Evolutionary conservation across 768 basidiomycete genomes (phyloP).

Genomic region (Tephrocybe sp.): DNA sequence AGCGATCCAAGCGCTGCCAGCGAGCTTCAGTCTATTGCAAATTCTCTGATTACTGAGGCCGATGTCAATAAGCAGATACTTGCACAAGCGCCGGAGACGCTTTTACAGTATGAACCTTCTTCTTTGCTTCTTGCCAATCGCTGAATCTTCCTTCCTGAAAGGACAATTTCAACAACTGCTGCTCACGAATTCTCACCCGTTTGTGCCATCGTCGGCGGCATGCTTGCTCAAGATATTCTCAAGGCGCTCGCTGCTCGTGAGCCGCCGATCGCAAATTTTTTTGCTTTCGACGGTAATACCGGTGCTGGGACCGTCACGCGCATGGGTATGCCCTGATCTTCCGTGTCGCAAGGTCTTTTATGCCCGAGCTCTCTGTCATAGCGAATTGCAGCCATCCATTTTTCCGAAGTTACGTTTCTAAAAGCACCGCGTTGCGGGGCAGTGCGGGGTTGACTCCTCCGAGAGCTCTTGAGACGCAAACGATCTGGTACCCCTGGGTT

Average conservation of each 20-base stretch:
- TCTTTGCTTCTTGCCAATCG: conserved; percentile 6
- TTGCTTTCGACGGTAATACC: conserved; percentile 82
- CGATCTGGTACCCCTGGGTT: no score
- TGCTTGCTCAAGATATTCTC: conserved; percentile 93
- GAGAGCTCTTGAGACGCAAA: no score
- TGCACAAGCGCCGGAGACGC: conserved; percentile 50
- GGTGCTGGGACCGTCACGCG: conserved; percentile 72
- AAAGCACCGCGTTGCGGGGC: conserved; percentile 15
- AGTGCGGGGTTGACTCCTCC: no score
- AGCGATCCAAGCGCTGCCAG: conserved; percentile 41
- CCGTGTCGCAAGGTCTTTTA: conserved; percentile 6
- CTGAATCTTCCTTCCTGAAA: conserved; percentile 28
- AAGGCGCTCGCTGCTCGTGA: conserved; percentile 90
- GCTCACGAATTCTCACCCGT: conserved; percentile 88
- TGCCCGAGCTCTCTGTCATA: not conserved
- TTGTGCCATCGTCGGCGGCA: conserved; percentile 92
- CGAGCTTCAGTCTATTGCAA: conserved; percentile 66
- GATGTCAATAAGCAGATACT: conserved; percentile 74
- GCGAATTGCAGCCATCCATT: conserved; percentile 8
- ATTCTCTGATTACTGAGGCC: conserved; percentile 56
- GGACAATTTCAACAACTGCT: conserved; percentile 69
- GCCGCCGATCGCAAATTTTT: conserved; percentile 90
- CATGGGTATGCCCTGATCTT: conserved; percentile 45
- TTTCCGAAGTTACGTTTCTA: conserved; percentile 18
- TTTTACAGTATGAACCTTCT: conserved; percentile 57